Evolutionary conservation across 768 basidiomycete species (phyloP).

Genomic region (Russula sp.): DNA sequence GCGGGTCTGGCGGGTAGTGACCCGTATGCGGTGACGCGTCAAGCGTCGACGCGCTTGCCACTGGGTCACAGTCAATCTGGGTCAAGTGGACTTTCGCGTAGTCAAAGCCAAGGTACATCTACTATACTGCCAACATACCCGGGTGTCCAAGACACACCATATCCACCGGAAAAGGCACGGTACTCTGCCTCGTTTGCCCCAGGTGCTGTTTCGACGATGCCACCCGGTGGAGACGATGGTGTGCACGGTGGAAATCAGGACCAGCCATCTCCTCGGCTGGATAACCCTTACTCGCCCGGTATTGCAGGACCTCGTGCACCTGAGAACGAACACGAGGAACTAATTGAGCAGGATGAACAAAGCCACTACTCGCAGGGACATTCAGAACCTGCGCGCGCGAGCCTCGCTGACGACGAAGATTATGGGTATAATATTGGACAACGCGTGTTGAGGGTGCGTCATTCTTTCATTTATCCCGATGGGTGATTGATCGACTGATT

Average conservation of each 20-base stretch:
- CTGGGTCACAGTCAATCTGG: background rate
- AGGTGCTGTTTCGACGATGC: conserved; percentile 1
- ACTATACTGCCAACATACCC: conserved; percentile 7
- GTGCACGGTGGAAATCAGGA: conserved; percentile 25
- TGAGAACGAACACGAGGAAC: conserved; percentile 5
- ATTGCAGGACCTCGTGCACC: background rate
- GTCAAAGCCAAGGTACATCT: conserved; percentile 21
- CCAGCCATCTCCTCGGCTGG: background rate
- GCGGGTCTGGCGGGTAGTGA: conserved; percentile 15
- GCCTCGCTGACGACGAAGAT: conserved; percentile 31
- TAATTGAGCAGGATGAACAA: background rate
- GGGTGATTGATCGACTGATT: background rate
- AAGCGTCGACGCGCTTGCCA: conserved; percentile 5
- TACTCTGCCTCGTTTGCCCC: conserved; percentile 8
- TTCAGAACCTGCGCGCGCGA: conserved; percentile 23
- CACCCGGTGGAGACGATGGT: conserved; percentile 21
- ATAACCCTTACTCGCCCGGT: conserved; percentile 21
- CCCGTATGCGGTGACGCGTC: conserved; percentile 20
- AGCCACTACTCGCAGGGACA: conserved; percentile 7
- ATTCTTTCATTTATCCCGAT: background rate
- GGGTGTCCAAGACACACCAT: background rate
- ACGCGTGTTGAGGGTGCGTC: conserved; percentile 29
- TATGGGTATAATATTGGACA: conserved; percentile 27
- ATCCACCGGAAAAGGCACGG: conserved; percentile 1
- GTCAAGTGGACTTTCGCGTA: conserved; percentile 6